Evolutionary conservation across 257 asterid genomes (phyloP), one percentile per base, ranked within the genome.

Genomic region (Misopates orontium): DNA sequence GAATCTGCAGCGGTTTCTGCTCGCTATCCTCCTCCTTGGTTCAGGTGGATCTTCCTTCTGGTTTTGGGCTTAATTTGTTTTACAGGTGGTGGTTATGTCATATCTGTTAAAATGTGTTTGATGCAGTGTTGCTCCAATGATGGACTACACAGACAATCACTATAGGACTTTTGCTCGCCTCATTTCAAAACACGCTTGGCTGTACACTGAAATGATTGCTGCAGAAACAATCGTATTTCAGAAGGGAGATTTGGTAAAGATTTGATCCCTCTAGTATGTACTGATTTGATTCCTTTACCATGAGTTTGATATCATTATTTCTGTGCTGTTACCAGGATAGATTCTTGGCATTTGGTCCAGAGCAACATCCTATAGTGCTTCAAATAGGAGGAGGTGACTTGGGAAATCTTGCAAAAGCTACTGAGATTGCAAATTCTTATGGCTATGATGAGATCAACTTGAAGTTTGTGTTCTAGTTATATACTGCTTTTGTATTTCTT

Each of bases 361-460:
- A 90, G 74, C 97, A 93, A 67, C 98, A 93, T 75, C 98, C 98
- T 39, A 87, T 93, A 75, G 96, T 84, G 71, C 97, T 93, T 76
- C 98, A 93, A 69, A 85, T 93, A 62, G 98, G 98, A 51, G 97
- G 97, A 74, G 87, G 75, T 74, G 89, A 93, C 79, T 76, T 93
- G 85, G 83, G 78, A 51, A 93, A 87, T 81, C 69, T 93, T 68
- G 97, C 94, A 62, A 90, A 85, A 78, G 98, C 98, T 16, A 78
- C 84, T 68, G 83, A 87, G 75, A 89, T 93, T 81, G 96, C 98
- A 22, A 65, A 76, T 58, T 61, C 96, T 67, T 93, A 90, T 74
- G 97, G 96, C 79, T 93, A 90, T 51, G 98, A 93, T 66, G 98
- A 87, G 81, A 93, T 93, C 69, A 93, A 93, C 74, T 84, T 93